phyloP scores from a whole-genome alignment of 352 stramenopile species.

The Detonula confervacea region DNA sequence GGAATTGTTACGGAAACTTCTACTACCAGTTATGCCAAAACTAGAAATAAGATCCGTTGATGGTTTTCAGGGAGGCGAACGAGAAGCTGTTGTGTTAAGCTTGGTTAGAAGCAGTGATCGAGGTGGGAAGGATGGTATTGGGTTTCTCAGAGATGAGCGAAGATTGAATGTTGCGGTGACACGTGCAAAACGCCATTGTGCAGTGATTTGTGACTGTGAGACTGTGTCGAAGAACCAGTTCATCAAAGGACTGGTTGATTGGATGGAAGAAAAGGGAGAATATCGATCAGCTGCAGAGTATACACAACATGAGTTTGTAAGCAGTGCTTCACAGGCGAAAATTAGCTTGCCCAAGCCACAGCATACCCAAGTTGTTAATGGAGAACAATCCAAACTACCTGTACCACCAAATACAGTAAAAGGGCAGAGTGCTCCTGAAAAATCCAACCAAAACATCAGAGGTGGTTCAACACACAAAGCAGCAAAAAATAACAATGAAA shows the following conservation, averaged over 20 bases:
- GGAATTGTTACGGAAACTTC: slow-evolving; percentile 89
- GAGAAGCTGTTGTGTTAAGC: slow-evolving; percentile 98
- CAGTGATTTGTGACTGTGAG: slow-evolving; percentile 92
- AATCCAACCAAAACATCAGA: slow-evolving; percentile 7
- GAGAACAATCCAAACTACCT: too few species aligned
- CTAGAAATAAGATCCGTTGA: slow-evolving; percentile 92
- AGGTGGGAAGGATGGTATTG: slow-evolving; percentile 89
- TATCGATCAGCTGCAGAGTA: slow-evolving; percentile 84
- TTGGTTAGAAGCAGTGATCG: slow-evolving; percentile 91
- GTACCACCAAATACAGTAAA: slow-evolving; percentile 6
- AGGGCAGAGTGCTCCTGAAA: slow-evolving; percentile 2
- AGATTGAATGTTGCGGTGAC: slow-evolving; percentile 99
- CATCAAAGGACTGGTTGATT: slow-evolving; percentile 89
- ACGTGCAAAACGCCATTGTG: slow-evolving; percentile 93
- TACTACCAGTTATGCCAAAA: slow-evolving; percentile 86
- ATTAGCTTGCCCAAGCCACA: slow-evolving; percentile 3
- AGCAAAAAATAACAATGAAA: slow-evolving; percentile 73
- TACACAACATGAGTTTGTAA: slow-evolving; percentile 2
- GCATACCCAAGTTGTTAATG: neutral
- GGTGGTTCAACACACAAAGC: slow-evolving; percentile 1
- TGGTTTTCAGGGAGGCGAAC: slow-evolving; percentile 96
- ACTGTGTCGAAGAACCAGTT: slow-evolving; percentile 92
- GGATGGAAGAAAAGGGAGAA: slow-evolving; percentile 94
- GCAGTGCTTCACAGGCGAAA: too few species aligned
- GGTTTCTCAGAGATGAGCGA: slow-evolving; percentile 95